A percentile compares a stretch with the other conserved stretches of the same genome.
These are phyloP conservation scores for Sphaerulina populicola DNA, from an alignment of 2,329 filamentous ascomycete species.

Conservation along the genomic window DNA sequence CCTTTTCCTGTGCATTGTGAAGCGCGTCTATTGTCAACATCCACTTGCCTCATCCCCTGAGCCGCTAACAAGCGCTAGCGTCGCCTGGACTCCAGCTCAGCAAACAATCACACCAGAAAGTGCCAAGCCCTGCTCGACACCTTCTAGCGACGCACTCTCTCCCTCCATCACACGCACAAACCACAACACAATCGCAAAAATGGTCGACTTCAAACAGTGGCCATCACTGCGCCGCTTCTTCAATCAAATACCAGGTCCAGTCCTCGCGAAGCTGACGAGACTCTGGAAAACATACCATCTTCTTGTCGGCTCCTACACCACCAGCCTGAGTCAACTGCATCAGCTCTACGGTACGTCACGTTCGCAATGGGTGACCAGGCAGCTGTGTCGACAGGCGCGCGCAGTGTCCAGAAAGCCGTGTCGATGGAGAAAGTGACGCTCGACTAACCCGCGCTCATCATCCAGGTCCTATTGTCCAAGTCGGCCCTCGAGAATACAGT, in stretches of 20 bases:
- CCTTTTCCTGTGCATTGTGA: neutral
- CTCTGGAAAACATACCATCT: constrained; percentile 20
- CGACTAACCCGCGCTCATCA: neutral
- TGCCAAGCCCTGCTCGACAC: neutral
- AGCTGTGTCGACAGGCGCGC: too few relatives aligned
- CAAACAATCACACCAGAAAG: neutral
- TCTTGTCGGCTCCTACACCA: constrained; percentile 15
- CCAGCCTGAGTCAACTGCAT: constrained; percentile 15
- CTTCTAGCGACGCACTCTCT: neutral
- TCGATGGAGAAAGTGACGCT: neutral
- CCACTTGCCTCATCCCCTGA: neutral
- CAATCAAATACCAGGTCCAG: constrained; percentile 16
- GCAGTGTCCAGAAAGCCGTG: too few relatives aligned
- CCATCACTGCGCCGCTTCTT: constrained; percentile 4
- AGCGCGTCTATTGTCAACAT: neutral
- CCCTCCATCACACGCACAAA: neutral
- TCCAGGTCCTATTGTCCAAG: constrained; percentile 17
- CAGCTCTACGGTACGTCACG: constrained; percentile 14
- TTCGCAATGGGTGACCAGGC: too few relatives aligned
- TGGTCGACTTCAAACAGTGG: too few relatives aligned
- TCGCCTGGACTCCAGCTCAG: neutral
- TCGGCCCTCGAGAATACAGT: constrained; percentile 10
- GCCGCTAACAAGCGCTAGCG: neutral
- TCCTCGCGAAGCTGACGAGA: constrained; percentile 19
- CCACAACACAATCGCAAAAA: constrained; percentile 2